phyloP scores from a whole-genome alignment of 2,329 filamentous ascomycete species.

The Scytalidium sp. region DNA sequence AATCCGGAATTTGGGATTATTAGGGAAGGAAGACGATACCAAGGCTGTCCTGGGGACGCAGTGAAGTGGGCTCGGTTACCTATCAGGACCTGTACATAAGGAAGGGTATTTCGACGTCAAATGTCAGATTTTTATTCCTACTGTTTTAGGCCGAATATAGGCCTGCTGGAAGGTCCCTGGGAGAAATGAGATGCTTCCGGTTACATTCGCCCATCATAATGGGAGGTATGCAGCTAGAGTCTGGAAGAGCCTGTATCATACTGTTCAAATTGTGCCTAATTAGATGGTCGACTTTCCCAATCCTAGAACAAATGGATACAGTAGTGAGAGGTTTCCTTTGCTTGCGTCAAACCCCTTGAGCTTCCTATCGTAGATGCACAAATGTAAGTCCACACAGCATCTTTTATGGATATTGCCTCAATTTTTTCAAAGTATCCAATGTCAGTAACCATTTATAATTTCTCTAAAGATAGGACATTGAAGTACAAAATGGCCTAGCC shows the following conservation, averaged over 20 bases:
- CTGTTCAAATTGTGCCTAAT: neutral
- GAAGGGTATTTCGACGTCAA: conserved; percentile 6
- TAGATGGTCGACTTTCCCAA: neutral
- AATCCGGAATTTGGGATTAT: conserved; percentile 81
- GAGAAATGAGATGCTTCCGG: neutral
- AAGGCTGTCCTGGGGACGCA: conserved; percentile 47
- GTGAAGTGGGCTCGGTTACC: conserved; percentile 14
- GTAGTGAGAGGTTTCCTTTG: too few relatives aligned
- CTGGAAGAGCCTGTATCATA: neutral
- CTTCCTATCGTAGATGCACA: too few relatives aligned
- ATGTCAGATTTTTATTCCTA: conserved; percentile 1
- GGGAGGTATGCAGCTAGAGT: neutral
- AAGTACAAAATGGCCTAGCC: too few relatives aligned
- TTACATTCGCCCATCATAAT: neutral
- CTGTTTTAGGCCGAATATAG: conserved; percentile 1
- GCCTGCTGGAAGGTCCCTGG: neutral
- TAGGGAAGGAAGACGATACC: conserved; percentile 81
- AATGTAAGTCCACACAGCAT: too few relatives aligned
- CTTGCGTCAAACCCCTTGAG: too few relatives aligned
- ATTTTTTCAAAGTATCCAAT: too few relatives aligned
- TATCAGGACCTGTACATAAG: conserved; percentile 25
- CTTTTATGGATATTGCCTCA: too few relatives aligned
- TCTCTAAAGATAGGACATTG: too few relatives aligned
- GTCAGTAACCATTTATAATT: too few relatives aligned
- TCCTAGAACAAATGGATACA: neutral